These are phyloP conservation scores for Camellia oleifera DNA, from an alignment of 179 eudicot genomes.

Conservation along the genomic window DNA sequence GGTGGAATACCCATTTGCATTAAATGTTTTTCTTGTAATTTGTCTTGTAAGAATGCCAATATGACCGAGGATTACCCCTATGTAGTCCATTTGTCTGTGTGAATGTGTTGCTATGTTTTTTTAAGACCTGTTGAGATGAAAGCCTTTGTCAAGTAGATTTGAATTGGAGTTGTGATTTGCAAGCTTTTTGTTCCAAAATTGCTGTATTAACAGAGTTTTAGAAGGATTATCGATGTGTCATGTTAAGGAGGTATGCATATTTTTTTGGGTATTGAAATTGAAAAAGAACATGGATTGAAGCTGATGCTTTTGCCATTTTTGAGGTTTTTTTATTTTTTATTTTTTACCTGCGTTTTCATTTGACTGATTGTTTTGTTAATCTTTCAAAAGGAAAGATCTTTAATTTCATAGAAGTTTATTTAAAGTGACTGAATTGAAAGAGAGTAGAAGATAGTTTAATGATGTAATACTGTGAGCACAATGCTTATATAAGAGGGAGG, in stretches of 20 bases:
- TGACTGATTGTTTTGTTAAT: neutral
- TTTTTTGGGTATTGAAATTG: neutral
- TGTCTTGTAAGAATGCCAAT: neutral
- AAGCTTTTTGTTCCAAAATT: neutral
- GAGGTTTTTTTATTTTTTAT: neutral
- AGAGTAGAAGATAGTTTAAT: neutral
- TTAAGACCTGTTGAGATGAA: neutral
- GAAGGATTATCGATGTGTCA: neutral
- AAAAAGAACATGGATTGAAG: no score
- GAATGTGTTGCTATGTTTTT: neutral
- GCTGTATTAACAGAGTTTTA: neutral
- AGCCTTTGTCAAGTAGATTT: neutral
- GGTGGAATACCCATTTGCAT: neutral
- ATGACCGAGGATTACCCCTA: neutral
- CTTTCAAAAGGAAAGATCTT: neutral
- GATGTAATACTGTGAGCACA: neutral
- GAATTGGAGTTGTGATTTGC: neutral
- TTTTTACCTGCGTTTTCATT: neutral
- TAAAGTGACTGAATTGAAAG: neutral
- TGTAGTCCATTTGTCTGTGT: neutral
- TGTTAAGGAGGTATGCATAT: neutral
- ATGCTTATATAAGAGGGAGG: neutral
- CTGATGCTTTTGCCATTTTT: neutral
- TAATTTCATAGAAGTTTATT: constrained; percentile 1
- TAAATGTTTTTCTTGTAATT: neutral